A percentile compares a stretch with the other conserved stretches of the same genome.
phyloP scores from a whole-genome alignment of 306 rosid species.

The Hippophae rhamnoides region DNA sequence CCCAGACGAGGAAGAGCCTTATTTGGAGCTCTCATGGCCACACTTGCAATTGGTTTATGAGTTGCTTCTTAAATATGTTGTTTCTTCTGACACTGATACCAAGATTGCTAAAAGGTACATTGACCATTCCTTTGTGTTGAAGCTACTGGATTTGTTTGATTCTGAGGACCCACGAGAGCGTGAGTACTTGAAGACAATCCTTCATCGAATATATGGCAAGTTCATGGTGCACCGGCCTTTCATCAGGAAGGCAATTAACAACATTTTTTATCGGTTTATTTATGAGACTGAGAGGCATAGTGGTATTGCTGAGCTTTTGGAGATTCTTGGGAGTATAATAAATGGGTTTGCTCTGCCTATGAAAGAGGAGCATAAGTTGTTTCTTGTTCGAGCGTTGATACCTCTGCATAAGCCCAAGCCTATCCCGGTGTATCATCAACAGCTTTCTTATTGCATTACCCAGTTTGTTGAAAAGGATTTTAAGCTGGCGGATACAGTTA shows the following conservation, averaged over 20 bases:
- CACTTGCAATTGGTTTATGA: conserved; percentile 93
- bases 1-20: conserved; percentile 86
- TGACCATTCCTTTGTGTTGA: conserved; percentile 86
- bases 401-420: conserved; percentile 90
- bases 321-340: conserved; percentile 77
- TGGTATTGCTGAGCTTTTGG: conserved; percentile 90
- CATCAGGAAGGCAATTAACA: conserved; percentile 84
- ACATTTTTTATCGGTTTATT: conserved; percentile 80
- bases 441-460: conserved; percentile 81
- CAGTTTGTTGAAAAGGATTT: conserved; percentile 96
- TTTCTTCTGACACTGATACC: conserved; percentile 85
- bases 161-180: conserved; percentile 91
- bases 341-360: too few species aligned
- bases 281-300: conserved; percentile 82
- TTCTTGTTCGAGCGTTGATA: conserved; percentile 68
- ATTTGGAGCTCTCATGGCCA: conserved; percentile 79
- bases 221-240: conserved; percentile 99
- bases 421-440: conserved; percentile 63
- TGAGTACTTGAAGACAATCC: conserved; percentile 88
- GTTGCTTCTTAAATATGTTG: conserved; percentile 76
- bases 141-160: conserved; percentile 76
- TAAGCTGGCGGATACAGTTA: conserved; percentile 86
- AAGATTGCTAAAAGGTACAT: conserved; percentile 84
- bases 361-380: too few species aligned
- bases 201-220: conserved; percentile 89